Percentiles rank a stretch among this genome's conserved stretches.
Conservation (phyloP, 441 rosid genomes). For the Adansonia grandidieri region DNA sequence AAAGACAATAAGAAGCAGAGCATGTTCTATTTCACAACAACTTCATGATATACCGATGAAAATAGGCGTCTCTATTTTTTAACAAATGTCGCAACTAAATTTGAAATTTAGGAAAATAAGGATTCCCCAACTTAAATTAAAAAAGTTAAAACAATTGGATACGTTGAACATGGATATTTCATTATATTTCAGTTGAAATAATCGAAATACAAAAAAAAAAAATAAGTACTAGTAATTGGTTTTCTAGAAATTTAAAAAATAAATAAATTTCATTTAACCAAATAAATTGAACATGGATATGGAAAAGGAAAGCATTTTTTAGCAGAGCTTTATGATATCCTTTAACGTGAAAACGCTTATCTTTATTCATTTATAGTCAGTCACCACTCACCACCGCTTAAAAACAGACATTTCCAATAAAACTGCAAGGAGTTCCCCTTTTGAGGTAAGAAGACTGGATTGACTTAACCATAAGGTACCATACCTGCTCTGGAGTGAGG, state of each 20-base stretch:
- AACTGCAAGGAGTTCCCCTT: background rate
- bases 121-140: background rate
- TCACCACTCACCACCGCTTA: background rate
- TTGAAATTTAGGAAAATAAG: background rate
- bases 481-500: constrained; percentile 58
- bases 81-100: too few relatives aligned
- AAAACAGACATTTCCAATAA: background rate
- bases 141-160: background rate
- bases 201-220: background rate
- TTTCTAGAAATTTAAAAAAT: too few relatives aligned
- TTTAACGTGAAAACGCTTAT: background rate
- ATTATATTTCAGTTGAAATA: background rate
- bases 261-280: background rate
- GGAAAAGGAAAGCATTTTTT: constrained; percentile 4
- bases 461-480: background rate
- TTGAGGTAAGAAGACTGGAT: background rate
- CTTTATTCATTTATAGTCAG: background rate
- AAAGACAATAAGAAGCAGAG: constrained; percentile 5
- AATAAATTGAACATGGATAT: background rate
- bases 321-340: background rate
- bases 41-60: background rate
- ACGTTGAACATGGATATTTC: background rate
- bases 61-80: background rate
- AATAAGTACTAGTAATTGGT: too few relatives aligned
- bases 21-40: background rate